Percentiles rank a stretch among this genome's conserved stretches.
phyloP scores from a whole-genome alignment of 352 stramenopile species.

The Globisporangium lucens region DNA sequence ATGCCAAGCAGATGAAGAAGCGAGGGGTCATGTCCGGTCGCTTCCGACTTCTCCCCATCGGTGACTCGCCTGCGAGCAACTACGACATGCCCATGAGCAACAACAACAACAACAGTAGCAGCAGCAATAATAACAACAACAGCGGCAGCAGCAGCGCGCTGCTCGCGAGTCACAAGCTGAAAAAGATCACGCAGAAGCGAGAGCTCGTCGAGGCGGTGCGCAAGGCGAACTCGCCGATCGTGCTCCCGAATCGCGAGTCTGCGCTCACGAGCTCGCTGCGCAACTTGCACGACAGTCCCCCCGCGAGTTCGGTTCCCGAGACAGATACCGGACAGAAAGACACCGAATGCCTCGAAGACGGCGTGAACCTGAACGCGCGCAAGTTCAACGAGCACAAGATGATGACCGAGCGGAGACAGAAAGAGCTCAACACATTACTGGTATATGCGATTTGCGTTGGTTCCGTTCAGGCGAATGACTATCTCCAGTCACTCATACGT shows the following conservation, averaged over 20 bases:
- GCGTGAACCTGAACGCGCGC: constrained; percentile 61
- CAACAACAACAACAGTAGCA: constrained; percentile 33
- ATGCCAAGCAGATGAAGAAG: constrained; percentile 50
- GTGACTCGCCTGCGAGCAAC: constrained; percentile 28
- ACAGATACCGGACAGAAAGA: constrained; percentile 48
- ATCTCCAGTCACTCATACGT: neutral
- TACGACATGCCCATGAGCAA: constrained; percentile 23
- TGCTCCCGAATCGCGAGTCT: constrained; percentile 45
- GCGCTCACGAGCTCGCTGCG: constrained; percentile 25
- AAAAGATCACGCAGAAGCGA: constrained; percentile 74
- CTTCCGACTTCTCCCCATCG: constrained; percentile 48
- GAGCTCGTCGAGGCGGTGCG: constrained; percentile 76
- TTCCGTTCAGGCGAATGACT: too few relatives aligned
- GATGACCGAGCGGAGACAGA: constrained; percentile 53
- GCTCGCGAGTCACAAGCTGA: constrained; percentile 39
- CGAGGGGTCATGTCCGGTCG: constrained; percentile 35
- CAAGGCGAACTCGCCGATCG: constrained; percentile 66
- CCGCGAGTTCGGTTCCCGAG: constrained; percentile 25
- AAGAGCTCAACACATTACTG: constrained; percentile 59
- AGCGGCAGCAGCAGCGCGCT: constrained; percentile 23
- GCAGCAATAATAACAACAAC: constrained; percentile 18
- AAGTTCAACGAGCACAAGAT: constrained; percentile 85
- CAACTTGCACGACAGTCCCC: constrained; percentile 22
- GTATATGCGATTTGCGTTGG: constrained; percentile 16
- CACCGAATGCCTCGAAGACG: constrained; percentile 65